Base-by-base conservation (phyloP, 2,329 filamentous ascomycete genomes). In the Torrubiellomyces zombiae region DNA sequence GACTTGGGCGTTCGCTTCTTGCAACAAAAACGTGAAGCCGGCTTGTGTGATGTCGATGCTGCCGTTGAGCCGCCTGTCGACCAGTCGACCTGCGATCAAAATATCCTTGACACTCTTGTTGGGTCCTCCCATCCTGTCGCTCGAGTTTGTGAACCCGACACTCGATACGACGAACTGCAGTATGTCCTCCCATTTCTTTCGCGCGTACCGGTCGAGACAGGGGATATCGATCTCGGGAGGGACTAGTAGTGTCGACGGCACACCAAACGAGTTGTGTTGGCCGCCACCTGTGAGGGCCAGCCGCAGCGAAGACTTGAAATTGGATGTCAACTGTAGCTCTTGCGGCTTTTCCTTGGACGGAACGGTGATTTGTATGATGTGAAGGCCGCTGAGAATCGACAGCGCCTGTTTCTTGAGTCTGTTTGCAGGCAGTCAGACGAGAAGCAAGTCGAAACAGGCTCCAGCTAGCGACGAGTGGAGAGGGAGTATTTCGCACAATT, bases 1-100 rank as follows among this genome's bases (percentile, higher is more conserved):
- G 18, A 98, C 83, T 50, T 98, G 89, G 0, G 86, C 83, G 47
- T 94, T 95, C 30, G 86, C 76, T 44, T 94, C 86, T 42, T 95
- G 86, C 7, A 98, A 61, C 28, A 98, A 60, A 43, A 98, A 98
- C 0, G 81, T 85, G 46, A 98, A 98, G 6, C 89, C 89, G 3
- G 80, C 73, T 44, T 93, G 75, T 0, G 89, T 98, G 40, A 98
- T 98, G 27, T 68, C 70, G 7, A 82, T 63, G 27, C 54, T 91
- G 21, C 68, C 69, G 6, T 75, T 67, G 9, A 59, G 55, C 3
- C 57, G 52, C 19, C 57, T 52, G 43, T 82, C 74, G 12, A 98
- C 83, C 7, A 95, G 68, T 26, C 76, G 67, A 3, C 89, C 89
- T 1, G 72, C 67, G 37, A 83, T 63, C 23, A 98, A 63, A 20